Evolutionary conservation across 1,139 yeast genomes (phyloP), one percentile per base, ranked within the genome.

Genomic region (Protomyces arabidopsidicola): DNA sequence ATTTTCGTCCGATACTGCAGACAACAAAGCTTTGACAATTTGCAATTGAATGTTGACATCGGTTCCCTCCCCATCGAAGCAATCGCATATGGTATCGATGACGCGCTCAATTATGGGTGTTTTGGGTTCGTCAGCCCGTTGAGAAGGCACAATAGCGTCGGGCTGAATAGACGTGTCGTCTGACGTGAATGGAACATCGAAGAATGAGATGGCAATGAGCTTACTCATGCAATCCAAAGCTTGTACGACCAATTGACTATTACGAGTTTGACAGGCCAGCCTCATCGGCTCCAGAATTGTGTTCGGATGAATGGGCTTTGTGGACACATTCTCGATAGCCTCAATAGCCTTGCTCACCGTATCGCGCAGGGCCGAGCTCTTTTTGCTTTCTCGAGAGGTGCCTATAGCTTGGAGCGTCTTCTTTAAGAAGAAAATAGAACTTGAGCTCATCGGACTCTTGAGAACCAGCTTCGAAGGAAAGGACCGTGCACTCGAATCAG

Each of bases 31-130:
- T 71, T 96, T 84, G 39, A 91, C 88, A 18, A 93, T 93, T 75
- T 95, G 98, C 63, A 93, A 77, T 76, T 95, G 98, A 51, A 95
- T 85, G 67, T 83, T 86, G 16, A 88, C 86, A 72, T 91, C 96
- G 0, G 98, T 90, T 1, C 90, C 90, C 73, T 91, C 98, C 34
- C 96, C 96, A 67, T 87, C 90, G 74, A 89, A 91, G 69, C 96
- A 88, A 22, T 87, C 85, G 48, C 95, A 84, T 36, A 91, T 89
- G 12, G 90, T 87, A 68, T 87, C 87, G 35, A 95, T 88, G 0
- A 96, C 90, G 20, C 88, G 88, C 71, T 90, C 96, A 42, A 95
- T 84, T 66, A 90, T 73, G 31, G 82, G 81, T 27, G 84, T 80
- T 60, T 80, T 79, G 22, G 83, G 83, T 16, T 81, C 83, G 2